These are phyloP conservation scores for Fragilaria crotonensis DNA, from an alignment of 108 stramenopile genomes.

Conservation along the genomic window DNA sequence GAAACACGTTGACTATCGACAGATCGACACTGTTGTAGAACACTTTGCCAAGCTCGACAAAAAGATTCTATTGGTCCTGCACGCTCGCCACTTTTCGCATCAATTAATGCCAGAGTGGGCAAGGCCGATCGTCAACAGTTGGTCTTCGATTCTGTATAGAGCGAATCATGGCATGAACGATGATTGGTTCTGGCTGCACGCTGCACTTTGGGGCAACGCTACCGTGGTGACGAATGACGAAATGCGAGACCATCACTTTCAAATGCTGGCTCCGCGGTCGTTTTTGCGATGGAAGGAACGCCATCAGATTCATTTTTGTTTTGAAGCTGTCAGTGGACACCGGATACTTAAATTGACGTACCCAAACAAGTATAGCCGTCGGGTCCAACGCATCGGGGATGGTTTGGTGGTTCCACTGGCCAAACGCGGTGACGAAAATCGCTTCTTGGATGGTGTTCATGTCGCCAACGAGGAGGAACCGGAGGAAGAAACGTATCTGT, in stretches of 20 bases:
- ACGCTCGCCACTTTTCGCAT: slow-evolving; percentile 68
- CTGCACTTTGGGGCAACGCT: slow-evolving; percentile 51
- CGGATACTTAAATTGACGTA: slow-evolving; percentile 36
- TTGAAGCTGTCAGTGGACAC: slow-evolving; percentile 14
- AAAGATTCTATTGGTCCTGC: slow-evolving; percentile 65
- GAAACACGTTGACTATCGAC: slow-evolving; percentile 84
- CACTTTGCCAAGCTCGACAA: slow-evolving; percentile 42
- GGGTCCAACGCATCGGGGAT: slow-evolving; percentile 60
- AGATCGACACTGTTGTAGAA: slow-evolving; percentile 84
- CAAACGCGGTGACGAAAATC: slow-evolving; percentile 76
- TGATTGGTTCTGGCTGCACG: slow-evolving; percentile 99
- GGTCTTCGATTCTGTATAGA: slow-evolving; percentile 58
- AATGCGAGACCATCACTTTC: slow-evolving; percentile 99
- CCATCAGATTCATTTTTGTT: slow-evolving; percentile 79
- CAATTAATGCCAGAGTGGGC: slow-evolving; percentile 49
- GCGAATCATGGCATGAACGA: slow-evolving; percentile 87
- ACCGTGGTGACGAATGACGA: slow-evolving; percentile 94
- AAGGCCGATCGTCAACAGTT: slow-evolving; percentile 29
- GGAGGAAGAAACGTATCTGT: slow-evolving; percentile 69
- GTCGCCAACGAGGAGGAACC: slow-evolving; percentile 62
- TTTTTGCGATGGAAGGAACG: slow-evolving; percentile 97
- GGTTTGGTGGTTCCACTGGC: slow-evolving; percentile 69
- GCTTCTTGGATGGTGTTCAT: slow-evolving; percentile 77
- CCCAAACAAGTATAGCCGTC: slow-evolving; percentile 68
- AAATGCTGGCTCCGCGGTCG: slow-evolving; percentile 79